Evolutionary conservation across 805 yeast genomes (phyloP).

Genomic region (Monosporozyma aquatica): DNA sequence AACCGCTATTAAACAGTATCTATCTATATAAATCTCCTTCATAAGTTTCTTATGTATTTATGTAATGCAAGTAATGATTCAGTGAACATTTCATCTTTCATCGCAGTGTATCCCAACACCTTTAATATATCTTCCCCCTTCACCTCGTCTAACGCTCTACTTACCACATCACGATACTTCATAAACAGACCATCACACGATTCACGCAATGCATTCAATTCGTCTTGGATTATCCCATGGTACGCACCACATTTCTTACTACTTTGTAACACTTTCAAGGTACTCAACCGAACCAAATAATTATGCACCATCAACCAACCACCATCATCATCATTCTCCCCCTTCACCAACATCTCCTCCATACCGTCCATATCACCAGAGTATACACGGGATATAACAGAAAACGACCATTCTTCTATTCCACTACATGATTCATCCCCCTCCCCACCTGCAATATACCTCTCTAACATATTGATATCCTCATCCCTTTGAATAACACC

Average conservation of each 20-base stretch:
- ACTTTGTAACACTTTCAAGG: conserved; percentile 24
- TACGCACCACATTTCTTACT: conserved; percentile 22
- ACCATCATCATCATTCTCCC: too few species aligned
- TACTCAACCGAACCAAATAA: conserved; percentile 17
- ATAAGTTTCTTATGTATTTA: conserved; percentile 4
- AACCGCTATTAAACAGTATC: conserved; percentile 11
- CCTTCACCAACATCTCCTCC: background rate
- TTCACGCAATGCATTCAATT: conserved; percentile 15
- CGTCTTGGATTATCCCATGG: conserved; percentile 14
- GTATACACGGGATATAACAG: conserved; percentile 16
- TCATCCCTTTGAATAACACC: conserved; percentile 1
- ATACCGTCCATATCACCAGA: conserved; percentile 10
- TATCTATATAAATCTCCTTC: too few species aligned
- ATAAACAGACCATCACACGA: conserved; percentile 16
- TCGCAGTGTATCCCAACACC: background rate
- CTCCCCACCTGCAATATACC: too few species aligned
- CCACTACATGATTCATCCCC: too few species aligned
- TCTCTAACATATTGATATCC: background rate
- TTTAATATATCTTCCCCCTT: background rate
- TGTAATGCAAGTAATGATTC: background rate
- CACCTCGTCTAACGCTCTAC: too few species aligned
- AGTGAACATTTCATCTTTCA: background rate
- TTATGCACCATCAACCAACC: conserved; percentile 21
- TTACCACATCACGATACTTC: conserved; percentile 9
- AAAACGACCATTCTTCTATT: conserved; percentile 18